phyloP scores from a whole-genome alignment of 352 stramenopile species.

The Phytophthora tentaculata region DNA sequence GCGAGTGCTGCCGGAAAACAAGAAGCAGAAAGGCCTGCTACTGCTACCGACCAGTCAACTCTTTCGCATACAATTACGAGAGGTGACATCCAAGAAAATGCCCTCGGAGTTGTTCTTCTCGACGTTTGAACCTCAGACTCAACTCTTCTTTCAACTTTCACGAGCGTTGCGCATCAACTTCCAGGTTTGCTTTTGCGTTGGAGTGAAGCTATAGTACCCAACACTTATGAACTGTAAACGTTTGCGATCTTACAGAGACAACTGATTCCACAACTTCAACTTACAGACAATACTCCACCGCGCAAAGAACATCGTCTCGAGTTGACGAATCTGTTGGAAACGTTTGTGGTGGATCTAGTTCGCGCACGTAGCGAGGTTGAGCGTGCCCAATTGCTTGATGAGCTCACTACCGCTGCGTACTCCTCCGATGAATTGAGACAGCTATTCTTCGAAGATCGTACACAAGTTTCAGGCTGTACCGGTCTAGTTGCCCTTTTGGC shows the following conservation, averaged over 20 bases:
- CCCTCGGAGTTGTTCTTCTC: conserved; percentile 46
- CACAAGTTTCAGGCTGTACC: conserved; percentile 26
- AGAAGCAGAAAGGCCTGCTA: conserved; percentile 51
- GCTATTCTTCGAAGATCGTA: conserved; percentile 64
- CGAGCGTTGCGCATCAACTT: conserved; percentile 47
- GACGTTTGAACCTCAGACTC: conserved; percentile 71
- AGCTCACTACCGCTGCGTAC: conserved; percentile 49
- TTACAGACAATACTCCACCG: conserved; percentile 1
- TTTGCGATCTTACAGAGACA: conserved; percentile 25
- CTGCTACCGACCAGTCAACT: conserved; percentile 56
- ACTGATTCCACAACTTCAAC: conserved; percentile 23
- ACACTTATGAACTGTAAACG: conserved; percentile 8
- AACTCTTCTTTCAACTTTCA: conserved; percentile 61
- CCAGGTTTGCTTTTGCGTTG: conserved; percentile 40
- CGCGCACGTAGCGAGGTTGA: conserved; percentile 15
- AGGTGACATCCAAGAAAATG: conserved; percentile 12
- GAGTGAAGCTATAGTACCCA: too few species aligned
- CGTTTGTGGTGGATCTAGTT: conserved; percentile 43
- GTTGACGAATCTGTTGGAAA: conserved; percentile 40
- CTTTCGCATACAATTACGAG: conserved; percentile 45
- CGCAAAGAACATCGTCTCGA: conserved; percentile 34
- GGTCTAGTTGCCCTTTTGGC: conserved; percentile 42
- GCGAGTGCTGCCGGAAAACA: conserved; percentile 43
- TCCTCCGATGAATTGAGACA: conserved; percentile 43
- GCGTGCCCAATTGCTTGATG: conserved; percentile 45